These are phyloP conservation scores for Hirsutella thompsonii DNA, from an alignment of 2,329 filamentous ascomycete species.

Conservation along the genomic window DNA sequence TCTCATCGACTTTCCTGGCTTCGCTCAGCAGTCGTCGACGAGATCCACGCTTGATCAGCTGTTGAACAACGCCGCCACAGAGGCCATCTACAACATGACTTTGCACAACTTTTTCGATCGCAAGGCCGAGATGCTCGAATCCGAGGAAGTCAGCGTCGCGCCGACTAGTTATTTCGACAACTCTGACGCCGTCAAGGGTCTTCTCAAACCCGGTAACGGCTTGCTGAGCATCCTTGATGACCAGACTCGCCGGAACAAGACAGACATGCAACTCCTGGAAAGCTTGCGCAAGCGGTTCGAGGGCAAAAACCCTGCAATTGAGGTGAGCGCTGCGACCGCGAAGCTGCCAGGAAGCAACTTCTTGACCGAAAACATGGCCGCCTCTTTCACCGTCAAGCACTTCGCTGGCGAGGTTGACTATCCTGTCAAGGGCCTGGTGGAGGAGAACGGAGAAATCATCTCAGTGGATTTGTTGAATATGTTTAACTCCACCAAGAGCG, in stretches of 20 bases:
- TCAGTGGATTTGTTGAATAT: slow-evolving; percentile 93
- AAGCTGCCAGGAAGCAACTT: slow-evolving; percentile 84
- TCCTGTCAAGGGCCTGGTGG: slow-evolving; percentile 70
- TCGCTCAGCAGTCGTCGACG: slow-evolving; percentile 72
- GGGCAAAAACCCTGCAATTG: slow-evolving; percentile 83
- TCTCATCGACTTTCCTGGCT: slow-evolving; percentile 92
- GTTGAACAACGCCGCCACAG: slow-evolving; percentile 85
- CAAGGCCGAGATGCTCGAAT: slow-evolving; percentile 85
- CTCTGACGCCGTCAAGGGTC: slow-evolving; percentile 79
- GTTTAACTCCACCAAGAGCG: slow-evolving; percentile 74
- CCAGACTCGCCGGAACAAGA: slow-evolving; percentile 79
- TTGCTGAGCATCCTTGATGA: slow-evolving; percentile 91
- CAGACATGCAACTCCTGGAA: slow-evolving; percentile 81
- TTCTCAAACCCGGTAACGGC: slow-evolving; percentile 87
- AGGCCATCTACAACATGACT: slow-evolving; percentile 85
- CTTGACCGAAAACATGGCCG: slow-evolving; percentile 64
- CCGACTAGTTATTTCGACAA: slow-evolving; percentile 98
- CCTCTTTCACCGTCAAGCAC: slow-evolving; percentile 82
- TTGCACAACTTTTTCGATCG: slow-evolving; percentile 93
- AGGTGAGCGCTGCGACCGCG: slow-evolving; percentile 60
- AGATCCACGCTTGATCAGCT: slow-evolving; percentile 82
- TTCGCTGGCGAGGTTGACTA: slow-evolving; percentile 97
- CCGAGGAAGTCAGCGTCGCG: slow-evolving; percentile 80
- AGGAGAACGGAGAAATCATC: slow-evolving; percentile 93
- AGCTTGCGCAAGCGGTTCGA: slow-evolving; percentile 87